Evolutionary conservation across 129 eudicot species (phyloP).

Genomic region (Lactuca sativa): DNA sequence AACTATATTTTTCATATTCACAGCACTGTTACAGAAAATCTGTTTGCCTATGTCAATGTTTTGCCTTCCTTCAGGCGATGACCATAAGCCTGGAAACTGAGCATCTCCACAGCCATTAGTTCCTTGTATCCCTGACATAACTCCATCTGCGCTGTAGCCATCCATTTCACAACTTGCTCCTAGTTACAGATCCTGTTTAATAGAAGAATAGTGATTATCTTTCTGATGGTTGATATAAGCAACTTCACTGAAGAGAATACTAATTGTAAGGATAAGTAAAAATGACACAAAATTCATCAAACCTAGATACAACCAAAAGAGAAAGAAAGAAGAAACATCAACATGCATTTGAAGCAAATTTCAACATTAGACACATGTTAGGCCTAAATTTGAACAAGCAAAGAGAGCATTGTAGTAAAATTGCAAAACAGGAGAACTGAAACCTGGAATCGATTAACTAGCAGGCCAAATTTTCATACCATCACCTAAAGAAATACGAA

Average conservation of each 20-base stretch:
- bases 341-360: conserved; percentile 16
- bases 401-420: conserved; percentile 11
- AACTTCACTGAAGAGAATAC: conserved; percentile 4
- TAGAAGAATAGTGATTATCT: conserved; percentile 14
- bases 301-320: not conserved
- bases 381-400: not conserved
- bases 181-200: conserved; percentile 37
- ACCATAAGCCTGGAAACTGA: conserved; percentile 50
- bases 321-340: not conserved
- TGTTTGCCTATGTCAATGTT: conserved; percentile 63
- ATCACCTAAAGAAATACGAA: not conserved
- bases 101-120: conserved; percentile 31
- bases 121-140: conserved; percentile 26
- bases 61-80: conserved; percentile 59
- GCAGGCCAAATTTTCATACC: conserved; percentile 9
- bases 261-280: not conserved
- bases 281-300: conserved; percentile 7
- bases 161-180: conserved; percentile 47
- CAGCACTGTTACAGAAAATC: conserved; percentile 84
- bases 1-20: conserved; percentile 76
- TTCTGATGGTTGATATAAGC: conserved; percentile 12
- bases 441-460: conserved; percentile 17
- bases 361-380: conserved; percentile 9
- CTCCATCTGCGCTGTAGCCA: conserved; percentile 26
- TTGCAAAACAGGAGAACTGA: conserved; percentile 2